Percentiles rank a stretch among this genome's conserved stretches.
Evolutionary conservation across 1,284 basidiomycete genomes (phyloP).

Genomic region (Rhodotorula sp.): DNA sequence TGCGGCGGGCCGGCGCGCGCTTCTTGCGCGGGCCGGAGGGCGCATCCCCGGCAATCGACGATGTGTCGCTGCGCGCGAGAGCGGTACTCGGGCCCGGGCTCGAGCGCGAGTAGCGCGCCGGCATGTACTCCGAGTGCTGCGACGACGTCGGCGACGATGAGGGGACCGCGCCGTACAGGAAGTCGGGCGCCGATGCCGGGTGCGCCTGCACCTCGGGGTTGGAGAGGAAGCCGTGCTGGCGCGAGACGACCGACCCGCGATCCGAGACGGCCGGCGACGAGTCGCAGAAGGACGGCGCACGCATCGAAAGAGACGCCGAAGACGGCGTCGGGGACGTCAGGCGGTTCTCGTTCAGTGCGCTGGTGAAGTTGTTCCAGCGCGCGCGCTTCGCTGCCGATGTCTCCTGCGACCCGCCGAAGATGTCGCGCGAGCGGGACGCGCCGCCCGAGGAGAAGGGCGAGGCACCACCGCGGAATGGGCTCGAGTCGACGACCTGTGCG

Average conservation of each 20-base stretch:
- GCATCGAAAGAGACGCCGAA: conserved; percentile 25
- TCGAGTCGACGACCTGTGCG: conserved; percentile 25
- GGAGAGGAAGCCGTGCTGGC: background rate
- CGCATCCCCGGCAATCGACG: conserved; percentile 3
- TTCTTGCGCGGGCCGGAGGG: background rate
- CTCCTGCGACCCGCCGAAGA: conserved; percentile 14
- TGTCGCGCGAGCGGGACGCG: conserved; percentile 26
- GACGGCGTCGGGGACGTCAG: conserved; percentile 37
- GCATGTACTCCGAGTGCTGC: conserved; percentile 32
- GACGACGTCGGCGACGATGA: conserved; percentile 35
- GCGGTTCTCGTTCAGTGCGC: background rate
- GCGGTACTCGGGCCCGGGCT: conserved; percentile 25
- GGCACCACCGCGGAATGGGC: conserved; percentile 18
- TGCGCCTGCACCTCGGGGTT: conserved; percentile 8
- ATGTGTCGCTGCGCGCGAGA: conserved; percentile 3
- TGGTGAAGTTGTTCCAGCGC: conserved; percentile 20
- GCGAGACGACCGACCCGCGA: conserved; percentile 11
- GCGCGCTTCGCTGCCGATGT: conserved; percentile 22
- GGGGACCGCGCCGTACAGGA: conserved; percentile 29
- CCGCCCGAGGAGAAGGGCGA: conserved; percentile 17
- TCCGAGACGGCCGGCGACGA: conserved; percentile 37
- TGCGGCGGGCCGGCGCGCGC: conserved; percentile 13
- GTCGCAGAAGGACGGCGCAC: conserved; percentile 43
- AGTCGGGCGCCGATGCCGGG: conserved; percentile 39
- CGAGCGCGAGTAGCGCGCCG: conserved; percentile 26